Base-by-base conservation (phyloP, 73 alveolate species). In the Paramecium sonneborni region DNA sequence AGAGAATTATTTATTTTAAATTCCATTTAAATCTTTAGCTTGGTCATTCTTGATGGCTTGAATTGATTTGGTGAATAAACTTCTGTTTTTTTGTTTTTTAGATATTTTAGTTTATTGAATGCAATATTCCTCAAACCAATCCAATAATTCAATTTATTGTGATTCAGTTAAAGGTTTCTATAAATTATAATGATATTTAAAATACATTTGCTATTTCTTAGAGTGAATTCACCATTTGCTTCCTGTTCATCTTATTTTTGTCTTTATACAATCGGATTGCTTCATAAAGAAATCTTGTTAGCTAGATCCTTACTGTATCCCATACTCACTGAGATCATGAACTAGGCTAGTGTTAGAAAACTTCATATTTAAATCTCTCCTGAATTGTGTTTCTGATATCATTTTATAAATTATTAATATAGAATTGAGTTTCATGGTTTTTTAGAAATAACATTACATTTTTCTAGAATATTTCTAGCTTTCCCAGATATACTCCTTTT, bases 221-320 rank as follows among this genome's bases (percentile, higher is more conserved):
- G 39, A 62, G 44, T 11, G 84, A 62, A 2, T 32, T 62, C 39
- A 62, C 84, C 84, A 62, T 26, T 62, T 62, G 23, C 44, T 62
- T 62, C 44, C 84, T 62, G 84, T 62, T 62, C 84, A 62, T 62
- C 84, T 62, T 62, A 62, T 62, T 52, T 20, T 28, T 18, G 18
- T 21, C 84, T 26, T 62, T 62, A 62, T 12, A 62, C 84, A 62
- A 21, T 62, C 44, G 84, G 18, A 62, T 62, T 14, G 84, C 84
- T 32, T 62, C 84, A 62, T 62, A 62, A 12, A 62, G 44, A 62
- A 62, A 62, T 62, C 84, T 62, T 62, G 84, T 62, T 62, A 62
- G 84, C 84, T 62, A 62, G 84, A 62, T 62, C 84, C 44, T 62
- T 62, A 62, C 84, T 62, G 44, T 62, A 62, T 62, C 84, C 84